Conservation (phyloP, 768 basidiomycete species). For the Auricularia heimuer region DNA sequence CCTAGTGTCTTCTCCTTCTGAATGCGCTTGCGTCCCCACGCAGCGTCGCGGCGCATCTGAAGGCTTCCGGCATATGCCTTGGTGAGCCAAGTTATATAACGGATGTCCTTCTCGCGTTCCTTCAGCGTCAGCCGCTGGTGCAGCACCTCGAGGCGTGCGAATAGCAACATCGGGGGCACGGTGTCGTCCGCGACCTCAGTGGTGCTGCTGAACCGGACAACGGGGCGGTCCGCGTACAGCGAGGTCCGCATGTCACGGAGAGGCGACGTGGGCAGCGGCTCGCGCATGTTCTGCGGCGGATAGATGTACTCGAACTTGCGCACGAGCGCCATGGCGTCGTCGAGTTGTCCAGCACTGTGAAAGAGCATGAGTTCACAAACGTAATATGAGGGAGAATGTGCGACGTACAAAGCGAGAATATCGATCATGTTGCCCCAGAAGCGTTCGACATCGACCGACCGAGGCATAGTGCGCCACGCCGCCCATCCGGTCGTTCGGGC, state of each 20-base stretch:
- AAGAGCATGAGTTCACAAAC: conserved; percentile 28
- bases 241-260: conserved; percentile 50
- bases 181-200: conserved; percentile 60
- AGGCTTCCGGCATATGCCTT: conserved; percentile 66
- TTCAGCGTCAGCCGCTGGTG: conserved; percentile 53
- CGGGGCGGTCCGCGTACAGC: conserved; percentile 46
- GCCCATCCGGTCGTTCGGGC: not conserved
- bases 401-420: conserved; percentile 47
- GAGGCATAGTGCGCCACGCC: not conserved
- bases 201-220: conserved; percentile 59
- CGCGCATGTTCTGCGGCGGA: conserved; percentile 44
- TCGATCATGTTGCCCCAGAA: conserved; percentile 63
- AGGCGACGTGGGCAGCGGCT: conserved; percentile 31
- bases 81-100: conserved; percentile 62
- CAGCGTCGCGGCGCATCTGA: conserved; percentile 45
- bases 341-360: conserved; percentile 13
- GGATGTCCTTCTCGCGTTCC: conserved; percentile 35
- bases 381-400: not conserved
- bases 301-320: conserved; percentile 54
- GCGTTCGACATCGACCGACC: conserved; percentile 38
- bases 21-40: conserved; percentile 8
- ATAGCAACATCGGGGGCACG: conserved; percentile 72
- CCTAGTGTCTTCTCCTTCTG: no score
- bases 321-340: conserved; percentile 46
- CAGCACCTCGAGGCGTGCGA: conserved; percentile 66